A percentile compares a stretch with the other conserved stretches of the same genome.
phyloP scores from a whole-genome alignment of 2,329 filamentous ascomycete species.

The Arthroderma uncinatum region DNA sequence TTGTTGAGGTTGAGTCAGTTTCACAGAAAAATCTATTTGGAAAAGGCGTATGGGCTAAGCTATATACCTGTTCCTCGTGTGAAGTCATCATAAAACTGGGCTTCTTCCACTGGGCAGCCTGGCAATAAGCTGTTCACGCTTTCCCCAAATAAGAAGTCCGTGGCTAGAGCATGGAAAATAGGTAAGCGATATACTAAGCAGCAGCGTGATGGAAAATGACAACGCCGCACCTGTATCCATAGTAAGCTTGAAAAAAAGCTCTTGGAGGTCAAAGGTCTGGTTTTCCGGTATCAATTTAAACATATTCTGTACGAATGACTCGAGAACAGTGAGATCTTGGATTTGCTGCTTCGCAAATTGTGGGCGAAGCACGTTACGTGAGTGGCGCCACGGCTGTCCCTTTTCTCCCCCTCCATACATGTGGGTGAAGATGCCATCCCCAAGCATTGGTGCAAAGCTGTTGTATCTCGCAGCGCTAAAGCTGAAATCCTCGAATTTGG shows the following conservation, averaged over 20 bases:
- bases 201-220: background rate
- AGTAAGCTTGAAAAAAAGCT: constrained; percentile 74
- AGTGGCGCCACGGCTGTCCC: constrained; percentile 63
- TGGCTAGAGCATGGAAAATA: constrained; percentile 43
- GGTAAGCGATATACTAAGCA: background rate
- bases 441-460: constrained; percentile 34
- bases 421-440: constrained; percentile 36
- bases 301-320: constrained; percentile 64
- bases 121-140: constrained; percentile 50
- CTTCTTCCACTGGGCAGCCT: constrained; percentile 42
- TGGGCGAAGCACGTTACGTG: constrained; percentile 69
- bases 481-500: constrained; percentile 65
- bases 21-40: background rate
- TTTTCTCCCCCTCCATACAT: constrained; percentile 10
- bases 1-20: background rate
- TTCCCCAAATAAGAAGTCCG: constrained; percentile 72
- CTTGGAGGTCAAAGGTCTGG: constrained; percentile 54
- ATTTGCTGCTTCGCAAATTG: constrained; percentile 80
- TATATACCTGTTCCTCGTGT: constrained; percentile 13
- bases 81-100: constrained; percentile 25
- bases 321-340: constrained; percentile 69
- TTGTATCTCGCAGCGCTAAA: constrained; percentile 66
- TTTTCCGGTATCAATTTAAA: constrained; percentile 51
- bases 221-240: constrained; percentile 44
- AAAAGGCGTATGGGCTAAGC: background rate